These are phyloP conservation scores for Arabidopsis suecica DNA, from an alignment of 345 rosid species.

Conservation along the genomic window DNA sequence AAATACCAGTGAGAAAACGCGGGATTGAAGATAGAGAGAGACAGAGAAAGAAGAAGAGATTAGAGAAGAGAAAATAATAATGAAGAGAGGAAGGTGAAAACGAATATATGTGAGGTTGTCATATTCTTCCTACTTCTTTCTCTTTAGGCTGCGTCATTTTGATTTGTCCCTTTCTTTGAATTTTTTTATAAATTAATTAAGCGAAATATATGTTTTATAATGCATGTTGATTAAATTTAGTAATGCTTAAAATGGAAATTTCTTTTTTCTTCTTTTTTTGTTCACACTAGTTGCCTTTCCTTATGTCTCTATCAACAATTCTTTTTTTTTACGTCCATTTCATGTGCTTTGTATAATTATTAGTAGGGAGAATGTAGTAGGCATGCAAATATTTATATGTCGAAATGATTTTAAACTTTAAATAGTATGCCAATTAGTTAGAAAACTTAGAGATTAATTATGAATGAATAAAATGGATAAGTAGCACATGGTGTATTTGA, in stretches of 20 bases:
- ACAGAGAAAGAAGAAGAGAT: constrained; percentile 10
- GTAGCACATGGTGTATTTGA: constrained; percentile 36
- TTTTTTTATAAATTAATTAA: neutral
- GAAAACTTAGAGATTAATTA: neutral
- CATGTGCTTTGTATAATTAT: constrained; percentile 29
- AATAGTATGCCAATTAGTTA: neutral
- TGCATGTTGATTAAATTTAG: constrained; percentile 22
- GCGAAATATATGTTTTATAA: neutral
- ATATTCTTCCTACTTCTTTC: constrained; percentile 37
- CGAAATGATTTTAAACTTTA: neutral
- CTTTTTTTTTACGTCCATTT: neutral
- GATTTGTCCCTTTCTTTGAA: neutral
- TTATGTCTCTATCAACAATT: constrained; percentile 15
- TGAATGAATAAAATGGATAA: constrained; percentile 7
- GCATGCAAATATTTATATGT: constrained; percentile 30
- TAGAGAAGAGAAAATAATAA: constrained; percentile 19
- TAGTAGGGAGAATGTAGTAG: constrained; percentile 33
- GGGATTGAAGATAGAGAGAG: constrained; percentile 31
- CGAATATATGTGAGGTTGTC: constrained; percentile 48
- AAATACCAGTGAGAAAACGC: constrained; percentile 43
- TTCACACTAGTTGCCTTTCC: constrained; percentile 35
- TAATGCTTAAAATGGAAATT: neutral
- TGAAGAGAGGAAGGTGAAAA: constrained; percentile 40
- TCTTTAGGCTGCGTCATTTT: constrained; percentile 28
- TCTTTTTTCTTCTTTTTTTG: constrained; percentile 9